These are phyloP conservation scores for Chlorociboria aeruginascens DNA, from an alignment of 495 filamentous ascomycete genomes.

Conservation along the genomic window DNA sequence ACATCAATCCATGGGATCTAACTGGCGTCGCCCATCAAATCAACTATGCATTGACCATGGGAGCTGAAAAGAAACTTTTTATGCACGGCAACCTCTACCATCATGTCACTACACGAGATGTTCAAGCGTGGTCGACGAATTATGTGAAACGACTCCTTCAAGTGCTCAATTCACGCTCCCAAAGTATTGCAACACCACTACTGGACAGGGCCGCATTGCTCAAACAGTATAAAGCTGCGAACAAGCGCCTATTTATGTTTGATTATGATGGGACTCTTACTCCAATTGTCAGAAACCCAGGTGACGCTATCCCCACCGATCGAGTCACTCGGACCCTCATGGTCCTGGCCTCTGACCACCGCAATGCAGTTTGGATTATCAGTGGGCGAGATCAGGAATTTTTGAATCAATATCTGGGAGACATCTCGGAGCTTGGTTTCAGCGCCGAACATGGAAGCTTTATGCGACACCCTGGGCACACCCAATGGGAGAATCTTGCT, in stretches of 20 bases:
- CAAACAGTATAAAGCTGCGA: constrained; percentile 55
- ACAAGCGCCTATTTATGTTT: constrained; percentile 83
- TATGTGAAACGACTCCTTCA: constrained; percentile 64
- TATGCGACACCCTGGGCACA: constrained; percentile 59
- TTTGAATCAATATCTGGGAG: constrained; percentile 73
- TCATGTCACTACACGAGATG: constrained; percentile 72
- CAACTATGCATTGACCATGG: constrained; percentile 65
- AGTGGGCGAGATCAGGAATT: constrained; percentile 86
- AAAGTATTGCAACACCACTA: constrained; percentile 63
- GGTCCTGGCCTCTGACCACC: constrained; percentile 61
- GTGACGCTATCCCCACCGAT: constrained; percentile 75
- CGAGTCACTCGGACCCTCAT: constrained; percentile 68
- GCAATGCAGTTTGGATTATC: constrained; percentile 95
- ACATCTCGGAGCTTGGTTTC: constrained; percentile 73
- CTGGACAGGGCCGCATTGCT: constrained; percentile 62
- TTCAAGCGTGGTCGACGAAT: constrained; percentile 68
- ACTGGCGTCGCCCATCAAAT: constrained; percentile 70
- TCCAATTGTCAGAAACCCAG: constrained; percentile 82
- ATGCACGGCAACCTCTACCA: constrained; percentile 57
- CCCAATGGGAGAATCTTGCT: constrained; percentile 76
- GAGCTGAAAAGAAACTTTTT: constrained; percentile 41
- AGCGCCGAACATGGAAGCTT: constrained; percentile 95
- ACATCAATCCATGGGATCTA: constrained; percentile 91
- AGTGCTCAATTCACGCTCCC: constrained; percentile 64
- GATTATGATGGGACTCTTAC: constrained; percentile 99